Evolutionary conservation across 148 eudicot genomes (phyloP), one percentile per base, ranked within the genome.

Genomic region (Silene latifolia): DNA sequence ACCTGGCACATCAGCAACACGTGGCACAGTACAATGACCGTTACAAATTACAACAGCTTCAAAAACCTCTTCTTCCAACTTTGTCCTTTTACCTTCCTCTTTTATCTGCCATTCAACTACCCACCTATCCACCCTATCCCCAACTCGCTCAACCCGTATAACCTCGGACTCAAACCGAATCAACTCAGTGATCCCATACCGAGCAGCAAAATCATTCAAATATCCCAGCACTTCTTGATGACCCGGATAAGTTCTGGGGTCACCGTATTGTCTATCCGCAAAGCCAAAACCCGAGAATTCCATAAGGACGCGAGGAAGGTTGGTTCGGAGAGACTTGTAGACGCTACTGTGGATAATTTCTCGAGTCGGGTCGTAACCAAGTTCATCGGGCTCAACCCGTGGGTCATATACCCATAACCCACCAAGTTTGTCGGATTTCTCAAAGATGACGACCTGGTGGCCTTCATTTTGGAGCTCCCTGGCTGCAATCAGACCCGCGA

Each of bases 31-130:
- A 42, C 77, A 42, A 75, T 86, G 89, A 57, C 94, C 94, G 70
- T 82, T 88, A 69, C 91, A 86, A 63, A 90, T 76, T 23, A 88
- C 88, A n/a, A 88, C 89, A 20, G 87, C 91, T 18, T 86, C 87
- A 75, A 88, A 90, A 39, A 79, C 69, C 61, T 88, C 82, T 23
- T 61, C 65, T 72, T 76, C 86, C 53, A 71, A 70, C 20, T 71
- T 57, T 25, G 64, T 53, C 75, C 60, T 74, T 29, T 35, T 73
- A 25, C 56, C 69, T 14, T 42, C 63, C 54, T 25, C 75, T 18
- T 14, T 44, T 32, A 46, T 46, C 75, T 48, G 82, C 48, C 88
- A 85, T 84, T 88, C 89, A 35, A 88, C 89, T 20, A 80, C 66
- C 88, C 91, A 89, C 64, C 70, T 48, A 13, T 74, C 79, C 59